Evolutionary conservation across 2,329 filamentous ascomycete genomes (phyloP).

Genomic region (Nigrospora osmanthi): DNA sequence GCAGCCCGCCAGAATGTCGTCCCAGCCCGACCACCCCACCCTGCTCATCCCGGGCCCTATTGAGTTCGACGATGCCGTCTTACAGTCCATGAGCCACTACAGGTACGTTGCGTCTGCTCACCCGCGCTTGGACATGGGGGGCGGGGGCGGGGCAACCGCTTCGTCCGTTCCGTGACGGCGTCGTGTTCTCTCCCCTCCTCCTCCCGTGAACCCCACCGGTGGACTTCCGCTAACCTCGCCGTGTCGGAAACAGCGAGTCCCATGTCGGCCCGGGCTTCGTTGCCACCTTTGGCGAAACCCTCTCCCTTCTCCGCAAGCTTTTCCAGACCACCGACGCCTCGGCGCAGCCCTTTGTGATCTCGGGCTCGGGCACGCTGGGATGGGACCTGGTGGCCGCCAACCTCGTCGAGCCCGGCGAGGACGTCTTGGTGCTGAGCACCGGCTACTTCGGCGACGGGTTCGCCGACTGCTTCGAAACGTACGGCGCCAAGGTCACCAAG

Average conservation of each 20-base stretch:
- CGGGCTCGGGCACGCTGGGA: conserved; percentile 88
- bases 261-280: conserved; percentile 89
- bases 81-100: conserved; percentile 91
- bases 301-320: conserved; percentile 82
- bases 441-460: conserved; percentile 98
- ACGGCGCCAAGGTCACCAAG: conserved; percentile 85
- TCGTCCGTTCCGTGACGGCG: no score
- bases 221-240: no score
- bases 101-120: conserved; percentile 44
- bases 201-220: no score
- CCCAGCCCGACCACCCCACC: conserved; percentile 56
- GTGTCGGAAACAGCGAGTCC: conserved; percentile 59
- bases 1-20: conserved; percentile 43
- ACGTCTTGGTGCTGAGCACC: conserved; percentile 87
- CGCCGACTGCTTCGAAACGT: conserved; percentile 83
- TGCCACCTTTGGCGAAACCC: conserved; percentile 80
- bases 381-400: conserved; percentile 98
- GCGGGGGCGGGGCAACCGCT: no score
- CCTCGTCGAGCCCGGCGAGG: conserved; percentile 79
- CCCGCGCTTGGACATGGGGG: no score
- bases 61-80: conserved; percentile 95
- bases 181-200: no score
- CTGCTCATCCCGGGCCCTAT: conserved; percentile 96
- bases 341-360: conserved; percentile 87
- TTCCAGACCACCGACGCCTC: conserved; percentile 81